These are phyloP conservation scores for Clonostachys chloroleuca DNA, from an alignment of 2,329 filamentous ascomycete genomes.

Conservation along the genomic window DNA sequence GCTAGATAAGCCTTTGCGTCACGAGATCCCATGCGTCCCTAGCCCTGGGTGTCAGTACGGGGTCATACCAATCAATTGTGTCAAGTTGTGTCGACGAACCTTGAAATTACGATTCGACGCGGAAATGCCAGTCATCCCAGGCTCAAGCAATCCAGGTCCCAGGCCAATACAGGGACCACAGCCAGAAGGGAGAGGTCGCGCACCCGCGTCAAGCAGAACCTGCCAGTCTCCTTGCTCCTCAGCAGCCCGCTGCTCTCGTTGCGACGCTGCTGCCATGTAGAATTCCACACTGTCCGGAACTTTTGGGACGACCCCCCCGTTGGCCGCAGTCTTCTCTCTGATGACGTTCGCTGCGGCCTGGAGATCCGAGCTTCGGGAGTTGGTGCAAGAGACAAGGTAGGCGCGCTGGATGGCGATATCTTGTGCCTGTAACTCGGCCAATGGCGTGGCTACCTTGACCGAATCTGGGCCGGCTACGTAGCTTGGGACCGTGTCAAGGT, in stretches of 20 bases:
- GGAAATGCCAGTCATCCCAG: slow-evolving; percentile 81
- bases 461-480: slow-evolving; percentile 85
- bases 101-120: slow-evolving; percentile 80
- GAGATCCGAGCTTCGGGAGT: slow-evolving; percentile 76
- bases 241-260: slow-evolving; percentile 69
- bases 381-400: slow-evolving; percentile 82
- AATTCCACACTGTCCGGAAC: slow-evolving; percentile 74
- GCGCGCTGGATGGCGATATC: slow-evolving; percentile 78
- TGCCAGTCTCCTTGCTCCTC: slow-evolving; percentile 87
- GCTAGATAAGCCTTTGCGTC: slow-evolving; percentile 77
- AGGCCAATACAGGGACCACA: slow-evolving; percentile 88
- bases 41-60: slow-evolving; percentile 23
- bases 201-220: slow-evolving; percentile 74
- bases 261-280: slow-evolving; percentile 85
- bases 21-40: slow-evolving; percentile 73
- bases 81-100: too few species aligned
- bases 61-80: too few species aligned
- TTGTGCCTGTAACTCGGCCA: slow-evolving; percentile 67
- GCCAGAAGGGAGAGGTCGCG: slow-evolving; percentile 62
- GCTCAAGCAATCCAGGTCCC: slow-evolving; percentile 71
- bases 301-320: slow-evolving; percentile 59
- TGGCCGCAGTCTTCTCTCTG: slow-evolving; percentile 65
- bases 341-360: slow-evolving; percentile 81
- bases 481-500: slow-evolving; percentile 79
- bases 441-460: slow-evolving; percentile 78